These are phyloP conservation scores for Ceratocystis colombiana DNA, from an alignment of 2,329 filamentous ascomycete genomes.

Conservation along the genomic window DNA sequence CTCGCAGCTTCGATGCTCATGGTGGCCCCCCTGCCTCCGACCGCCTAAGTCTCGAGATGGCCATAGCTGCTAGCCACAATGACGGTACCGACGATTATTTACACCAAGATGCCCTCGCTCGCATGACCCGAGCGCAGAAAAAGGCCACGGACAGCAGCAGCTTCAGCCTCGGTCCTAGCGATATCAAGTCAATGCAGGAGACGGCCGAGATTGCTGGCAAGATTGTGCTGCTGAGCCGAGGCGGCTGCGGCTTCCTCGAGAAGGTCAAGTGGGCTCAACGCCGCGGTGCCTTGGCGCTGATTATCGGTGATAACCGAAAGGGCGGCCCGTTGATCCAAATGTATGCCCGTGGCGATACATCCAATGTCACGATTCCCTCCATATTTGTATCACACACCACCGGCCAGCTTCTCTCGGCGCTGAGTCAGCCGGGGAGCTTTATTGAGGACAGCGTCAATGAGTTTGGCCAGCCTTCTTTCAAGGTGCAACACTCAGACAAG, in stretches of 20 bases:
- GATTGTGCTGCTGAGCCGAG: conserved; percentile 79
- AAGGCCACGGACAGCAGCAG: conserved; percentile 34
- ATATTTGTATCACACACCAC: conserved; percentile 93
- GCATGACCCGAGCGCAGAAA: conserved; percentile 30
- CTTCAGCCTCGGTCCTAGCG: conserved; percentile 53
- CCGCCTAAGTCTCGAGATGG: not conserved
- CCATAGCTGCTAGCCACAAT: conserved; percentile 31
- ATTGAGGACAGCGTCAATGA: conserved; percentile 51
- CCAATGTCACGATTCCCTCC: conserved; percentile 86
- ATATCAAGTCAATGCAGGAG: conserved; percentile 87
- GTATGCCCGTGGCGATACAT: conserved; percentile 95
- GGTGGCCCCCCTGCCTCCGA: not conserved
- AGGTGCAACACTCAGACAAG: conserved; percentile 42
- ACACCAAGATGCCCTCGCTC: conserved; percentile 42
- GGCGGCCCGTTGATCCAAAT: conserved; percentile 88
- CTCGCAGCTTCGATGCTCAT: not conserved
- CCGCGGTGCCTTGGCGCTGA: conserved; percentile 76
- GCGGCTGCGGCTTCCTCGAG: conserved; percentile 90
- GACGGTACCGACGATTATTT: conserved; percentile 83
- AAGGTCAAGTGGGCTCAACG: conserved; percentile 96
- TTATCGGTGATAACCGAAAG: conserved; percentile 86
- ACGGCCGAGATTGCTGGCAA: conserved; percentile 88
- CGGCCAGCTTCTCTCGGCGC: conserved; percentile 78
- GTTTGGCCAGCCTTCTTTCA: conserved; percentile 47
- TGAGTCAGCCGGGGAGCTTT: conserved; percentile 62